Base-by-base conservation (phyloP, 768 basidiomycete genomes). In the Mycena alexandri region DNA sequence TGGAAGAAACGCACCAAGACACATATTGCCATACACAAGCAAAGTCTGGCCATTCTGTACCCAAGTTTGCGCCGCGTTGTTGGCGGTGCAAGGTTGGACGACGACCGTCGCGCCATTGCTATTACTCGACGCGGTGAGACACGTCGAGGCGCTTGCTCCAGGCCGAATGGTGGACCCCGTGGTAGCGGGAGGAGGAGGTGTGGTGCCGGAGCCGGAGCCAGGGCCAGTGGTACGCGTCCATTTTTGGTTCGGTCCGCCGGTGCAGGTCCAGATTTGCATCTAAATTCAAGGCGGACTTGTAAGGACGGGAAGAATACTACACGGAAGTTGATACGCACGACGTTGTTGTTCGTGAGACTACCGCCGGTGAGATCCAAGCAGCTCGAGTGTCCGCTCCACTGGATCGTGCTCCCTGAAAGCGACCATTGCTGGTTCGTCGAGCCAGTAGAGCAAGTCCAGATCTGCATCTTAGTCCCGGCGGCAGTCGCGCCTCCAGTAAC, bases 181-280 rank as follows among this genome's bases (percentile, higher is more conserved):
- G 38, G 38, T 38, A 10, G 12, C 34, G 34, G 34, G 34, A 5
- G 34, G 34, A 12, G 38, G 38, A 10, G 38, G 4, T 14, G 38
- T 38, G 11, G 5, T 38, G 11, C 38, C 38, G 11, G 38, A 11
- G 14, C 38, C 38, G 2, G 38, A 38, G 11, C 38, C 38, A 2
- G 41, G 14, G 12, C 68, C 68, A 55, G 33, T 61, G 51, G 34
- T 60, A 19, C 65, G 60, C 38, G 63, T 68, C 59, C 67, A 74
- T 21, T 67, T 57, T 38, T 75, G 74, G 65, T 75, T 72, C 33
- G 57, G 34, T 24, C 69, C 63, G 12, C 53, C 53, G 38, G 47
- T 57, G 62, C 75, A 76, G 47, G 55, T 64, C 73, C 73, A 76
- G 46, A 75, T 72, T 46, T 66, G 46, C 14, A 77, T 61, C 69